Percentiles rank a stretch among this genome's conserved stretches.
Evolutionary conservation across 148 eudicot species (phyloP).

Genomic region (Camellia granthamiana): DNA sequence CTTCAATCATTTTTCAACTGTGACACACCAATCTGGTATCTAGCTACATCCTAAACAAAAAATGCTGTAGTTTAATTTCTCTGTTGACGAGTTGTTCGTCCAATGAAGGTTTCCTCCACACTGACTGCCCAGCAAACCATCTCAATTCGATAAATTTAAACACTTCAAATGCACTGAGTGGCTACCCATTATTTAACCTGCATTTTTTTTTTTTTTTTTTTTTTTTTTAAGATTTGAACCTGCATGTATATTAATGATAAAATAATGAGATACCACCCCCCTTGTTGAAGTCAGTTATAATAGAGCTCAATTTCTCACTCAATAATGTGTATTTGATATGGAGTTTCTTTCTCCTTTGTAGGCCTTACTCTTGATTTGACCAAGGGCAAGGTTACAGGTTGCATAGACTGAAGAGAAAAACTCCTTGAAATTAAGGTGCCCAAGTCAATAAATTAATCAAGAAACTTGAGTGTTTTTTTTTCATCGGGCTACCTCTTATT

Average conservation of each 20-base stretch:
- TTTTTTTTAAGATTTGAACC: too few relatives aligned
- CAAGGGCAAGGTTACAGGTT: background rate
- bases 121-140: background rate
- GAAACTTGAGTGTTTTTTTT: background rate
- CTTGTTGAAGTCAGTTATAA: background rate
- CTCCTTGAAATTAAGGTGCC: background rate
- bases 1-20: background rate
- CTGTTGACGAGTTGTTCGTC: background rate
- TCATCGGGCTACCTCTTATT: background rate
- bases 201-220: too few relatives aligned
- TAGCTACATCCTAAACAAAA: slow-evolving; percentile 5
- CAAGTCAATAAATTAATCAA: background rate
- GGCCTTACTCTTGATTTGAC: background rate
- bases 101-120: background rate
- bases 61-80: background rate
- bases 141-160: background rate
- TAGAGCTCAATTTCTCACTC: background rate
- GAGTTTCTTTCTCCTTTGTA: background rate
- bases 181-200: slow-evolving; percentile 8
- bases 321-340: background rate
- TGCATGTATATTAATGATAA: background rate
- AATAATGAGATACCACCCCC: background rate
- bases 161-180: background rate
- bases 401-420: background rate
- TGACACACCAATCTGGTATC: background rate